Percentiles rank a stretch among this genome's conserved stretches.
Conservation (phyloP, 169 alveolate species). For the Babesia caballi region DNA sequence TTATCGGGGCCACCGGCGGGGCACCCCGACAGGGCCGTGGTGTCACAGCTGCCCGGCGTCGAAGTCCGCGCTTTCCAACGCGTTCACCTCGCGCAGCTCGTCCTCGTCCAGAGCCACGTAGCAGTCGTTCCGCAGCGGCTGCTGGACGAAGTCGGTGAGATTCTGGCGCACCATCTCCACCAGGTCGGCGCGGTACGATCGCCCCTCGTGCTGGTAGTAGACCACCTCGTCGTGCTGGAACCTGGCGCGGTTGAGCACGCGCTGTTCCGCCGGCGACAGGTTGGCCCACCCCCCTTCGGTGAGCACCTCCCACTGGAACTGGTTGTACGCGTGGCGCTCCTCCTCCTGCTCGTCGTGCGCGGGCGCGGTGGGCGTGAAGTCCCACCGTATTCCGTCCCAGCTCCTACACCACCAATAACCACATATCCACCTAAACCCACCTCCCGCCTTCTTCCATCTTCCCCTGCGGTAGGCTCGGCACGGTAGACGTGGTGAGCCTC, state of each 20-base stretch:
- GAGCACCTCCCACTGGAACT: conserved; percentile 20
- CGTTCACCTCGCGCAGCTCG: neutral
- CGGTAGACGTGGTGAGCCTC: neutral
- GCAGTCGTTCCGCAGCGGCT: conserved; percentile 19
- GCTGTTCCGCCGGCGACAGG: conserved; percentile 32
- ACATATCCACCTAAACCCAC: neutral
- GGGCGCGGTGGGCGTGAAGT: conserved; percentile 4
- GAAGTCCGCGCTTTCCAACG: neutral
- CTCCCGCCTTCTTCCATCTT: neutral
- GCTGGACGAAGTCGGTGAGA: conserved; percentile 20
- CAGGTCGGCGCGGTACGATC: conserved; percentile 24
- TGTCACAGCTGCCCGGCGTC: neutral
- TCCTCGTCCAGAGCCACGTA: neutral
- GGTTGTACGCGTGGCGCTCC: conserved; percentile 10
- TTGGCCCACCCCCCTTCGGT: conserved; percentile 32
- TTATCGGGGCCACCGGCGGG: too few relatives aligned
- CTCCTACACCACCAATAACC: neutral
- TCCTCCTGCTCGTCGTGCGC: neutral
- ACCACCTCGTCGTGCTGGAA: conserved; percentile 40
- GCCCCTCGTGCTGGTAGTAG: conserved; percentile 19
- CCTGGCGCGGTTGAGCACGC: conserved; percentile 13
- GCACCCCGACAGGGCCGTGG: neutral
- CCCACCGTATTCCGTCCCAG: conserved; percentile 5
- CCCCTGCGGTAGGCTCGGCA: conserved; percentile 4
- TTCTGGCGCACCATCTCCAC: conserved; percentile 22